phyloP scores from a whole-genome alignment of 108 stramenopile genomes.

The Aureococcus anophagefferens region DNA sequence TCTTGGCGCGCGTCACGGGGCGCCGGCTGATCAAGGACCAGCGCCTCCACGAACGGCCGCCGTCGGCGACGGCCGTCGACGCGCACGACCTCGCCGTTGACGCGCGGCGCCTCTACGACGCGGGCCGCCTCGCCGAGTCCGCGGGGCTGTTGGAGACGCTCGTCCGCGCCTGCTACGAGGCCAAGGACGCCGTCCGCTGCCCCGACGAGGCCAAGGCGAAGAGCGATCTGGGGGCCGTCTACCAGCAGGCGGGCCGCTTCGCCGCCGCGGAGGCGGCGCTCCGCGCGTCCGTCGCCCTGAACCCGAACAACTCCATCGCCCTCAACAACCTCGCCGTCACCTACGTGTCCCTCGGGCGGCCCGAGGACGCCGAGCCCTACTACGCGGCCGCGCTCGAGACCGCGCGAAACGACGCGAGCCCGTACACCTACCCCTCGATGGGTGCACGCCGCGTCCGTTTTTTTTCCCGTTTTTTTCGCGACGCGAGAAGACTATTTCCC shows the following conservation, averaged over 20 bases:
- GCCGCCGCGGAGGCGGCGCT: not conserved
- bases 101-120: not conserved
- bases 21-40: not conserved
- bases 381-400: not conserved
- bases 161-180: no score
- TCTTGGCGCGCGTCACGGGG: slow-evolving; percentile 6
- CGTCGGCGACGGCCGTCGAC: not conserved
- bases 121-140: not conserved
- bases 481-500: no score
- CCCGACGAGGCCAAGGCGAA: not conserved
- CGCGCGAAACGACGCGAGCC: no score
- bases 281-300: not conserved
- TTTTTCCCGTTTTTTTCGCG: no score
- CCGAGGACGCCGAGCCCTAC: not conserved
- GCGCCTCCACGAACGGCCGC: no score
- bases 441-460: no score
- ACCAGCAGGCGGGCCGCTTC: slow-evolving; percentile 10
- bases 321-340: slow-evolving; percentile 8
- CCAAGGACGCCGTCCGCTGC: no score
- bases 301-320: not conserved
- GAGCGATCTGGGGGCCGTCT: slow-evolving; percentile 12
- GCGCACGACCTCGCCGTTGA: not conserved
- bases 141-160: not conserved
- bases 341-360: not conserved
- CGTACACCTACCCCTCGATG: no score